phyloP scores from a whole-genome alignment of 192 early-diverging fungal species.

The Coemansia sp. region DNA sequence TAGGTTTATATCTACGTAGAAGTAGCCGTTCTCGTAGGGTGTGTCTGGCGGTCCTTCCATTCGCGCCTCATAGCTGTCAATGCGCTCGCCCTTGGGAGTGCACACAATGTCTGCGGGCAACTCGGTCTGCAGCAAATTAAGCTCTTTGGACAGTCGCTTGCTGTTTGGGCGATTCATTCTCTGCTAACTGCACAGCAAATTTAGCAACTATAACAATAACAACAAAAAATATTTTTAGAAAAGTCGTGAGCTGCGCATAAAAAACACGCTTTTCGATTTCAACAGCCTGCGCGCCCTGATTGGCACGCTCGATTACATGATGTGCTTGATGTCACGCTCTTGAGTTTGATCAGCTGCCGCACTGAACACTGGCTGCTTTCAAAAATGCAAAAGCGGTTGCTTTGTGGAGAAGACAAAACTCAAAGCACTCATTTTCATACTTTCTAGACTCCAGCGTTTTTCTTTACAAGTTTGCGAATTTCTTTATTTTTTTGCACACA shows the following conservation, averaged over 20 bases:
- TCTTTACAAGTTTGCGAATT: conserved; percentile 3
- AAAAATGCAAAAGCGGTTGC: neutral
- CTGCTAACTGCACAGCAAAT: neutral
- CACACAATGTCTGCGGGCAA: conserved; percentile 61
- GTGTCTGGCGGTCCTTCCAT: conserved; percentile 63
- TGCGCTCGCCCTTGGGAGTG: conserved; percentile 60
- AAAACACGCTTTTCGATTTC: no score
- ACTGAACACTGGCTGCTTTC: neutral
- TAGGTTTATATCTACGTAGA: conserved; percentile 58
- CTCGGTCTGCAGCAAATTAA: conserved; percentile 41
- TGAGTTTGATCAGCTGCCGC: neutral
- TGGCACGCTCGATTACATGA: no score
- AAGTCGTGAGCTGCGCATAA: no score
- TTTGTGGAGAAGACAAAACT: neutral
- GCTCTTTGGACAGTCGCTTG: conserved; percentile 33
- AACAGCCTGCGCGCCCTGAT: no score
- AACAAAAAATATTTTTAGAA: neutral
- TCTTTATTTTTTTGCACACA: conserved; percentile 3
- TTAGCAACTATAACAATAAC: neutral
- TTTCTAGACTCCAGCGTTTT: neutral
- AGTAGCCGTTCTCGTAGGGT: conserved; percentile 64
- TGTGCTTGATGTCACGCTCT: neutral
- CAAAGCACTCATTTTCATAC: neutral
- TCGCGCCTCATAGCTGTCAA: conserved; percentile 58
- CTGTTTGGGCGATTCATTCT: conserved; percentile 2